Evolutionary conservation across 257 asterid genomes (phyloP).

Genomic region (Solanum sparsipilum): DNA sequence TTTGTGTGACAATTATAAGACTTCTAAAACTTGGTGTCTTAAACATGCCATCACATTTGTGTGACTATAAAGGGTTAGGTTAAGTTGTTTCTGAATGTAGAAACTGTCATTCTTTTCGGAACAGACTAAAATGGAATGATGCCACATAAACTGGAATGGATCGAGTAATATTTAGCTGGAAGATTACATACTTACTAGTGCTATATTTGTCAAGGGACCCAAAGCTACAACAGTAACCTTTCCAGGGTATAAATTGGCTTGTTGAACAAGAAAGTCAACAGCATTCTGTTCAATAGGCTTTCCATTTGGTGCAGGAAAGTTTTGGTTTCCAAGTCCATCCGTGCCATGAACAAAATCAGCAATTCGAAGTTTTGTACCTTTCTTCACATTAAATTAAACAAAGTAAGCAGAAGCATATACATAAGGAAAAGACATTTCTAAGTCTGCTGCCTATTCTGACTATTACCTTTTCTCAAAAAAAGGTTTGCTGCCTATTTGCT

Average conservation of each 20-base stretch:
- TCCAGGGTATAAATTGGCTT: conserved; percentile 68
- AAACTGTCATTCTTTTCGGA: not conserved
- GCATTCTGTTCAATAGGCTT: conserved; percentile 72
- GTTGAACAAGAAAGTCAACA: conserved; percentile 56
- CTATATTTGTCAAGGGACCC: conserved; percentile 94
- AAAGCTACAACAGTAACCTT: conserved; percentile 87
- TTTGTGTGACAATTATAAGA: not conserved
- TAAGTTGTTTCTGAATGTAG: not conserved
- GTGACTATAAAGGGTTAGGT: not conserved
- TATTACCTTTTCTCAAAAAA: not conserved
- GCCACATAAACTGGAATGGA: not conserved
- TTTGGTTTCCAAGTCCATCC: conserved; percentile 98
- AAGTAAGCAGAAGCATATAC: not conserved
- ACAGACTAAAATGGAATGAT: not conserved
- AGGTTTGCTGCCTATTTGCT: not conserved
- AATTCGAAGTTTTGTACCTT: conserved; percentile 87
- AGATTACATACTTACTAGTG: conserved; percentile 50
- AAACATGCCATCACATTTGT: not conserved
- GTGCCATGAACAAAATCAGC: conserved; percentile 97
- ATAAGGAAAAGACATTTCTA: not conserved
- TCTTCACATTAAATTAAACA: conserved; percentile 33
- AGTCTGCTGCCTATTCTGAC: not conserved
- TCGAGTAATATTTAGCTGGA: not conserved
- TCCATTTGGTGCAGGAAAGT: conserved; percentile 87
- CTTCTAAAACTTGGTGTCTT: not conserved